Conservation (phyloP, 1,284 basidiomycete species). For the Moesziomyces antarcticus region DNA sequence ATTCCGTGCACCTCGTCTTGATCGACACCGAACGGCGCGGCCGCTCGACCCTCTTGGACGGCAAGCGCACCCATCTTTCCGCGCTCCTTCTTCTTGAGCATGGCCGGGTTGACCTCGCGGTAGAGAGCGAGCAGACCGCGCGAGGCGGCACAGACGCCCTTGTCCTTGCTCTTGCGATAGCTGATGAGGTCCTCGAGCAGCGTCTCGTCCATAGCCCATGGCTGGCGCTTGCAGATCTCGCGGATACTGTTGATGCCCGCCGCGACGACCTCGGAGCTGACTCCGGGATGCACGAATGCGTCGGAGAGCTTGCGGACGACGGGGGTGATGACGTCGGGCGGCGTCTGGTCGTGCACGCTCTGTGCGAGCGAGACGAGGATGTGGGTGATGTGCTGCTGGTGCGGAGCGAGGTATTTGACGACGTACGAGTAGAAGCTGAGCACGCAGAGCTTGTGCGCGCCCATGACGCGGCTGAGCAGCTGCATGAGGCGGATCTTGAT, state of each 20-base stretch:
- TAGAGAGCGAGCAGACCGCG: slow-evolving; percentile 91
- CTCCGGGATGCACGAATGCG: slow-evolving; percentile 97
- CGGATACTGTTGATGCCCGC: slow-evolving; percentile 95
- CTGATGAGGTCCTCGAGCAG: slow-evolving; percentile 90
- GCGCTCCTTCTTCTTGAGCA: slow-evolving; percentile 89
- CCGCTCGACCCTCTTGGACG: slow-evolving; percentile 48
- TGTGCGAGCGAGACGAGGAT: slow-evolving; percentile 96
- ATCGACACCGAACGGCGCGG: slow-evolving; percentile 81
- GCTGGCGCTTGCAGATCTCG: slow-evolving; percentile 91
- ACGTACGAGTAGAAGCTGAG: slow-evolving; percentile 98
- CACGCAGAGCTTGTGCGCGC: slow-evolving; percentile 89
- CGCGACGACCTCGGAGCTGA: slow-evolving; percentile 92
- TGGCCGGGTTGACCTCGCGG: slow-evolving; percentile 91
- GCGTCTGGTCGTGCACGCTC: slow-evolving; percentile 93
- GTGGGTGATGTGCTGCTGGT: slow-evolving; percentile 91
- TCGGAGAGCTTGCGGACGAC: slow-evolving; percentile 90
- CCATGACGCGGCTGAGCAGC: slow-evolving; percentile 93
- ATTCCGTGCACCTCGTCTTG: slow-evolving; percentile 80
- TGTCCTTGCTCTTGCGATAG: slow-evolving; percentile 94
- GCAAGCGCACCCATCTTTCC: slow-evolving; percentile 64
- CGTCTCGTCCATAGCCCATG: slow-evolving; percentile 94
- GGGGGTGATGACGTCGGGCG: slow-evolving; percentile 90
- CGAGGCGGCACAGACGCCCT: slow-evolving; percentile 88
- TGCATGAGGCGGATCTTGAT: slow-evolving; percentile 99
- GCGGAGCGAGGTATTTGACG: slow-evolving; percentile 88